These are phyloP conservation scores for Bruguiera gymnorhiza DNA, from an alignment of 345 rosid species.

Conservation along the genomic window DNA sequence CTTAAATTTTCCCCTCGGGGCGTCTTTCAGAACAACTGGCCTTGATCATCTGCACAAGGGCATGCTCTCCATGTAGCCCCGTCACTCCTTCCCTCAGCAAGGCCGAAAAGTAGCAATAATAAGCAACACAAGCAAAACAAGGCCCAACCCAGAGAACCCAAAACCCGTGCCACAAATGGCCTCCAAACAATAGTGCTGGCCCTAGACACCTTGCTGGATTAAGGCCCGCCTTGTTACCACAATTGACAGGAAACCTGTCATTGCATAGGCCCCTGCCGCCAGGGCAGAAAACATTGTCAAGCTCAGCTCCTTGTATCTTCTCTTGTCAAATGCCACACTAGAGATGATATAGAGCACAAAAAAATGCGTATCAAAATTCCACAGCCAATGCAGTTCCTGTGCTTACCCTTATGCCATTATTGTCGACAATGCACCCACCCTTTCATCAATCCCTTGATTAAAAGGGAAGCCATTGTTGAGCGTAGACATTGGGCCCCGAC, in stretches of 20 bases:
- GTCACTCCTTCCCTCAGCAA: not conserved
- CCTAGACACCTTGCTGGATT: constrained; percentile 27
- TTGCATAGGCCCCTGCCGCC: not conserved
- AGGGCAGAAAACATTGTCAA: not conserved
- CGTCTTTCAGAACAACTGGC: too few species aligned
- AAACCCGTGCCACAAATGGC: constrained; percentile 25
- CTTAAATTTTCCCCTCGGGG: not conserved
- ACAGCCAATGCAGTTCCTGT: not conserved
- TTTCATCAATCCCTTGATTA: not conserved
- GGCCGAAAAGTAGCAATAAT: constrained; percentile 4
- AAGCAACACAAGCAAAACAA: constrained; percentile 16
- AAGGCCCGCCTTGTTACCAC: constrained; percentile 24
- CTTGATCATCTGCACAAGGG: not conserved
- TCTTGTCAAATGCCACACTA: not conserved
- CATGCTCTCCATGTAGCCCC: not conserved
- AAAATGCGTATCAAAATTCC: not conserved
- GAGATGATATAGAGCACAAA: not conserved
- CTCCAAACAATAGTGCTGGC: constrained; percentile 20
- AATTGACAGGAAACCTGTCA: not conserved
- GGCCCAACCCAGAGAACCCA: constrained; percentile 34
- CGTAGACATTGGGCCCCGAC: constrained; percentile 2
- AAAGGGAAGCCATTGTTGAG: not conserved
- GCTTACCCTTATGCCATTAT: not conserved
- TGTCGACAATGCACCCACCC: not conserved
- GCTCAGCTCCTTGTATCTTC: not conserved